Base-by-base conservation (phyloP, 2,329 filamentous ascomycete species). In the Sporothrix mexicana region DNA sequence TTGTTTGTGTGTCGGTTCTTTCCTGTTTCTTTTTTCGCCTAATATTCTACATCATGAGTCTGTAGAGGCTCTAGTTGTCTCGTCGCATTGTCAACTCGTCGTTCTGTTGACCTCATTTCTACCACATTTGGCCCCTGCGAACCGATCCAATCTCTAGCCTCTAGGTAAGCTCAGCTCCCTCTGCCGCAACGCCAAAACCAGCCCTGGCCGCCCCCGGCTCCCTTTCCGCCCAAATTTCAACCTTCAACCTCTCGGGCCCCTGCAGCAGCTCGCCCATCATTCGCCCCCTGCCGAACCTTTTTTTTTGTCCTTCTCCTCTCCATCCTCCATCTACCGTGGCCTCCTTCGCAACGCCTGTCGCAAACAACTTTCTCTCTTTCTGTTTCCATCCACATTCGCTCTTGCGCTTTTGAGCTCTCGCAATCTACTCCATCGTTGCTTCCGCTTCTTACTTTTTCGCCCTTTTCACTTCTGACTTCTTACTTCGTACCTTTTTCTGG, bases 251-350 rank as follows among this genome's bases (percentile, higher is more conserved):
- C 51, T 55, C 66, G 47, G 47, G 41, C 68, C 68, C 68, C 68
- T 61, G 68, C 68, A 59, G 53, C 68, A 66, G 41, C 61, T 70
- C 68, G 53, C 68, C 51, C 53, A n/a, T 30, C 51, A 45, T 70
- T 70, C 53, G 68, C 61, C 68, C 68, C 53, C n/a, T 59, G 53
- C 68, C 53, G 53, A 70, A 59, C 53, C 53, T 61, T 47, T 70
- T 57, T 36, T 69, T 70, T 23, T 45, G 9, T 6, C 17, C 9
- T 47, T 36, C 12, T 69, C 25, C 17, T 69, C 30, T 49, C 30
- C 30, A 43, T 41, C 30, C 3, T 20, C n/a, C 61, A 64, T 64
- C 61, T 64, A 47, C 61, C 61, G 61, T 66, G 41, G 41, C 61
- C n/a, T 41, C 9, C 13, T 23, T 68, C 23, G n/a, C n/a, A n/a